Evolutionary conservation across 169 alveolate species (phyloP).

Genomic region (Theileria orientalis): DNA sequence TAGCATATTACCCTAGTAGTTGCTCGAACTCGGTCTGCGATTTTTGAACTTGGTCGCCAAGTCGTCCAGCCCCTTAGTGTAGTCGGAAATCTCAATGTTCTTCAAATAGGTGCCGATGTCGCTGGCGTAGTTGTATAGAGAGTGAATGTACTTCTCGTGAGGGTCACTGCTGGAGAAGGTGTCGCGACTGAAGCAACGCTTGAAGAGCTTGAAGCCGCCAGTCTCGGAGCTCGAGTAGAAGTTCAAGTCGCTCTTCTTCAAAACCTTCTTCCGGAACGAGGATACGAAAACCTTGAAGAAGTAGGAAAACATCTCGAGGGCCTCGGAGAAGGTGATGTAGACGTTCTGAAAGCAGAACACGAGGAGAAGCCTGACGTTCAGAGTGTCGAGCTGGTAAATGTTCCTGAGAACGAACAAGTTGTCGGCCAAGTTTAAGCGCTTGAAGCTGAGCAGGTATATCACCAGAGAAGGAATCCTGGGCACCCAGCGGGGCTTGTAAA

Average conservation of each 20-base stretch:
- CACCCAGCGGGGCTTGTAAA: neutral
- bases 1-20: no score
- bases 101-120: conserved; percentile 60
- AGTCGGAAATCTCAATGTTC: conserved; percentile 35
- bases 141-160: conserved; percentile 51
- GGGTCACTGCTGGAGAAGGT: conserved; percentile 13
- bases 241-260: neutral
- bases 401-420: conserved; percentile 8
- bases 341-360: conserved; percentile 53
- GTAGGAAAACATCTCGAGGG: conserved; percentile 30
- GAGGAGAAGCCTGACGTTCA: conserved; percentile 22
- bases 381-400: conserved; percentile 15
- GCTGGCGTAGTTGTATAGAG: conserved; percentile 41
- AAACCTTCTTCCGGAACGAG: neutral
- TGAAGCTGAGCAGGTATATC: neutral
- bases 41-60: conserved; percentile 1
- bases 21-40: neutral
- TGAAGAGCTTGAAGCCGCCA: neutral
- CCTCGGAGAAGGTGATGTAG: conserved; percentile 53
- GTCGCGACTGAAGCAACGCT: neutral
- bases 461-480: neutral
- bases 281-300: conserved; percentile 8
- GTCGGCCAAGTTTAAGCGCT: neutral
- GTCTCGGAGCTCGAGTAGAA: neutral
- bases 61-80: conserved; percentile 17